Evolutionary conservation across 306 rosid genomes (phyloP), one percentile per base, ranked within the genome.

Genomic region (Fragaria iinumae): DNA sequence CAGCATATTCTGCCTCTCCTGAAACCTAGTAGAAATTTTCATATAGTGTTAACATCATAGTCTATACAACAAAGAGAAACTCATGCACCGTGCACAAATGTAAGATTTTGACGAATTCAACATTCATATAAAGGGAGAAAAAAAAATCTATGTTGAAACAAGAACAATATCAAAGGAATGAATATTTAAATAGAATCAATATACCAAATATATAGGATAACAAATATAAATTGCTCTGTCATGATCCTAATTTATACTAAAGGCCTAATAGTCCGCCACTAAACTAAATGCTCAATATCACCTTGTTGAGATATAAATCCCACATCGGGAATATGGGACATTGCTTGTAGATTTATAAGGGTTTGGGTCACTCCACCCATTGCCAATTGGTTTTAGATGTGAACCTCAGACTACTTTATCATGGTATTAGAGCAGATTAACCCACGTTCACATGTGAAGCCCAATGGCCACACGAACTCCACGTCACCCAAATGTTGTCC

Each of bases 1-100:
- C 98, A 20, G 89, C 87, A 84, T 95, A 95, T 83, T 87, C 91
- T 64, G 97, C 98, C 84, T 89, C 97, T 72, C 98, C 98, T 64
- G 97, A 88, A 74, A 92, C 97, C 98, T 95, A 84, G 70, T 56
- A 69, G 39, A 79, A 76, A 81, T 81, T 62, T 63, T 71, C 36
- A 66, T 36, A 69, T 80, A 73, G 47, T 72, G 75, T 63, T 39
- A 55, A 39, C 66, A 48, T 71, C 76, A 81, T 72, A 57, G 44
- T 36, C 70, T 36, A 41, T 56, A 12, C 57, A 29, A 38, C 57
- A 36, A 62, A 36, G 38, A 77, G 75, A 82, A 17, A 25, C 39
- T 27, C 77, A 44, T 74, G 20, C 17, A 59, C 69, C 21, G 1
- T 16, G 17, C 10, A 73, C 17, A 73, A 41, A 3, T n/a, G 41